Conservation (phyloP, 768 basidiomycete species). For the Calocera cornea region DNA sequence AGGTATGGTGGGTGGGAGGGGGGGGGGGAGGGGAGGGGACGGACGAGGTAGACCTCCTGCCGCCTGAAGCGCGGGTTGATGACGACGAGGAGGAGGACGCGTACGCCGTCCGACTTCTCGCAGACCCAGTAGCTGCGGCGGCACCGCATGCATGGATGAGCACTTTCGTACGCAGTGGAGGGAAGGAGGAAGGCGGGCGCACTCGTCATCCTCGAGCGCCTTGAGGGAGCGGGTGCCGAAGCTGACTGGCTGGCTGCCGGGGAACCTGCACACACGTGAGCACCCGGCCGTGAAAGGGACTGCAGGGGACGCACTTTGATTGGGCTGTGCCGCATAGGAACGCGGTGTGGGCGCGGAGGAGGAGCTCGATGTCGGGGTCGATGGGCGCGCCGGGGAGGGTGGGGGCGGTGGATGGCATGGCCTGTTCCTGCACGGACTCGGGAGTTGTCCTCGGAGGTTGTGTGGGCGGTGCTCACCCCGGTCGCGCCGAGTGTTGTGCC, state of each 20-base stretch:
- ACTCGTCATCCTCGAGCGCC: slow-evolving; percentile 77
- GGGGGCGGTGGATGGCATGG: not conserved
- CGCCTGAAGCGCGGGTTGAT: slow-evolving; percentile 30
- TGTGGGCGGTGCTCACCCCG: too few species aligned
- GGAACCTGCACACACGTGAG: too few species aligned
- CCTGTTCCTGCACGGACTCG: too few species aligned
- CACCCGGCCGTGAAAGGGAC: not conserved
- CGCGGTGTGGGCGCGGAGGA: slow-evolving; percentile 13
- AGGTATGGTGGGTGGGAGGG: not conserved
- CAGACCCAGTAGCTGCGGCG: slow-evolving; percentile 89
- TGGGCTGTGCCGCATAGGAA: slow-evolving; percentile 12
- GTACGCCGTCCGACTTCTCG: slow-evolving; percentile 93
- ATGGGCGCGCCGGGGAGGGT: slow-evolving; percentile 16
- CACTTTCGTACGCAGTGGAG: not conserved
- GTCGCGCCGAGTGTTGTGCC: too few species aligned
- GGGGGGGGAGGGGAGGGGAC: slow-evolving; percentile 21
- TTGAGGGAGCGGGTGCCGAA: slow-evolving; percentile 58
- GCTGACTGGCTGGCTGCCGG: slow-evolving; percentile 91
- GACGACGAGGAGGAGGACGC: slow-evolving; percentile 73
- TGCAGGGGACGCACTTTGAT: not conserved
- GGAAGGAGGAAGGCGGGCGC: slow-evolving; percentile 20
- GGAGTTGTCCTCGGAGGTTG: too few species aligned
- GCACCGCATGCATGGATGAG: not conserved
- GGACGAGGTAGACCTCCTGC: slow-evolving; percentile 59
- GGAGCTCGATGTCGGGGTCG: slow-evolving; percentile 13